Base-by-base conservation (phyloP, 257 asterid genomes). In the Penstemon eatonii region DNA sequence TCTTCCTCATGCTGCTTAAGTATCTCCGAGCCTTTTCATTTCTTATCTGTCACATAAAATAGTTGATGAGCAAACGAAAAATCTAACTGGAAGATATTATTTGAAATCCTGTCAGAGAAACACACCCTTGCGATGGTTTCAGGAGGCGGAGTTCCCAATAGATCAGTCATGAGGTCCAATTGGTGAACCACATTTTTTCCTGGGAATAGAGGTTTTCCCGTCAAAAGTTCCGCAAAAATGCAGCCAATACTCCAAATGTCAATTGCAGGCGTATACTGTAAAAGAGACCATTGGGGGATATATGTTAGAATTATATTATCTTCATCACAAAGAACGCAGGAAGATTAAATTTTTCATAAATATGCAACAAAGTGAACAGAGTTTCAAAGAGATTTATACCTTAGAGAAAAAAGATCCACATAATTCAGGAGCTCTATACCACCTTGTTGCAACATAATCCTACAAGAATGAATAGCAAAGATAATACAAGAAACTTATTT, bases 191-290 rank as follows among this genome's bases (percentile, higher is more conserved):
- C 98, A 51, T 93, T 93, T 81, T 93, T 93, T 3, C 98, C 98
- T 4, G 98, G 98, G 83, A 93, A 93, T 42, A 93, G 83, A 73
- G 98, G 98, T 67, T 86, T 85, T 56, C 97, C 98, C 0, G 95
- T 86, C 76, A 93, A 76, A 74, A 93, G 96, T 75, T 93, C 98
- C 0, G 98, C 85, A 71, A 93, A 93, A 76, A 93, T 93, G 85
- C 98, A 93, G 41, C 98, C 98, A 54, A 93, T 86, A 75, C 98
- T 93, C 98, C 98, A 93, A 65, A 88, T 90, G 79, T 93, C 98
- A 55, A 93, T 90, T 56, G 98, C 98, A 25, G 98, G 98, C 8
- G 98, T 93, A 77, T 93, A 93, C 98, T 93, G 87, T 63, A 66
- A 63, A 68, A 51, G 11, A 11, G 12, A 63, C 37, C 39, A 71